These are phyloP conservation scores for Erucastrum elatum DNA, from an alignment of 345 rosid genomes.

Conservation along the genomic window DNA sequence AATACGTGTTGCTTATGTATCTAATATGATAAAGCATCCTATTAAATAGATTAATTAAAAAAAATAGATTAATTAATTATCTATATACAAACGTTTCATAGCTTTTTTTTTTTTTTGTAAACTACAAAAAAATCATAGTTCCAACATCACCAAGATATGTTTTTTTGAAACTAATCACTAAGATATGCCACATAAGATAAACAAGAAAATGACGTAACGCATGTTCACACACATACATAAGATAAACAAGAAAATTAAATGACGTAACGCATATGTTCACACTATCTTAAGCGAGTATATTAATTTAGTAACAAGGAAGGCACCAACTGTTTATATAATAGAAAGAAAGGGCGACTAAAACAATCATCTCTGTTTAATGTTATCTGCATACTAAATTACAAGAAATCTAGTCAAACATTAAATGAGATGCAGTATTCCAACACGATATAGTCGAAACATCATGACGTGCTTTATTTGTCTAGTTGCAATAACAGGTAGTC, in stretches of 20 bases:
- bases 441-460: neutral
- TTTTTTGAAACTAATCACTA: no score
- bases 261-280: neutral
- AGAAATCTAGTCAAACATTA: neutral
- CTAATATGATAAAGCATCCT: neutral
- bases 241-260: neutral
- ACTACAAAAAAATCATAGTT: no score
- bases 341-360: neutral
- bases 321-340: neutral
- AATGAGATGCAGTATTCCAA: neutral
- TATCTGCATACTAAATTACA: neutral
- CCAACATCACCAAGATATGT: neutral
- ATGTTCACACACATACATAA: no score
- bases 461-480: neutral
- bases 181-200: no score
- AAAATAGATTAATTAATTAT: no score
- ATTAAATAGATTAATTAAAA: neutral
- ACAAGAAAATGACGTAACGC: no score
- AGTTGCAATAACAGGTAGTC: neutral
- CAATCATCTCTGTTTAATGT: neutral
- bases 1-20: neutral
- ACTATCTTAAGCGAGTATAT: neutral
- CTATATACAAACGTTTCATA: no score
- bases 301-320: neutral
- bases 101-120: no score